Percentiles rank a stretch among this genome's conserved stretches.
These are phyloP conservation scores for Aurinia saxatilis DNA, from an alignment of 345 rosid species.

Conservation along the genomic window DNA sequence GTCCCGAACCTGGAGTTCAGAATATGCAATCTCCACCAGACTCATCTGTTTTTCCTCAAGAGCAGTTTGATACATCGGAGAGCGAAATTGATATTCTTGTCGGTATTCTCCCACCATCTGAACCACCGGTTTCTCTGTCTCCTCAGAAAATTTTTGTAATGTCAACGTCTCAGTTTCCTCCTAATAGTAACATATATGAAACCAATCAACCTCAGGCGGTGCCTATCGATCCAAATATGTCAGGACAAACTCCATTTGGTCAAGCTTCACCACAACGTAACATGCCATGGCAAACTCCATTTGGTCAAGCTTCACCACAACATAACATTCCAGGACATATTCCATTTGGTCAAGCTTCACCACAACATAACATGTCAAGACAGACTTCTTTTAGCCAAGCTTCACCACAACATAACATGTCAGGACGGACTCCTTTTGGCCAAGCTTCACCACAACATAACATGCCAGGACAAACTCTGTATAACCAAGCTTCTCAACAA, in stretches of 20 bases:
- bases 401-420: background rate
- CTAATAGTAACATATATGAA: conserved; percentile 6
- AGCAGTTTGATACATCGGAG: conserved; percentile 35
- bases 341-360: too few species aligned
- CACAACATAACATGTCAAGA: background rate
- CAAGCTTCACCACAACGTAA: conserved; percentile 23
- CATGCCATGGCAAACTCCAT: too few species aligned
- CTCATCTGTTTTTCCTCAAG: conserved; percentile 39
- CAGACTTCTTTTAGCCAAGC: too few species aligned
- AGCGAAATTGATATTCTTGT: conserved; percentile 74
- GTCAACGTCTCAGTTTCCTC: conserved; percentile 28
- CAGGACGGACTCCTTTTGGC: background rate
- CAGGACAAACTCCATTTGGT: conserved; percentile 33
- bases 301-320: too few species aligned
- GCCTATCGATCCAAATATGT: conserved; percentile 18
- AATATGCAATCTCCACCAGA: conserved; percentile 29
- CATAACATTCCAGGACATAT: background rate
- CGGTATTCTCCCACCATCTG: conserved; percentile 77
- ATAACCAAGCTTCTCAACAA: conserved; percentile 19
- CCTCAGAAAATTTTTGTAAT: conserved; percentile 34
- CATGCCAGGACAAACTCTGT: conserved; percentile 18
- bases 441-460: too few species aligned
- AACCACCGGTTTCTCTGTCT: conserved; percentile 34
- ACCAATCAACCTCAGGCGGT: conserved; percentile 8
- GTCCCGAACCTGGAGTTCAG: conserved; percentile 25